Percentiles rank a stretch among this genome's conserved stretches.
phyloP scores from a whole-genome alignment of 225 moss, liverwort and hornwort genomes.

The Polytrichum formosum region DNA sequence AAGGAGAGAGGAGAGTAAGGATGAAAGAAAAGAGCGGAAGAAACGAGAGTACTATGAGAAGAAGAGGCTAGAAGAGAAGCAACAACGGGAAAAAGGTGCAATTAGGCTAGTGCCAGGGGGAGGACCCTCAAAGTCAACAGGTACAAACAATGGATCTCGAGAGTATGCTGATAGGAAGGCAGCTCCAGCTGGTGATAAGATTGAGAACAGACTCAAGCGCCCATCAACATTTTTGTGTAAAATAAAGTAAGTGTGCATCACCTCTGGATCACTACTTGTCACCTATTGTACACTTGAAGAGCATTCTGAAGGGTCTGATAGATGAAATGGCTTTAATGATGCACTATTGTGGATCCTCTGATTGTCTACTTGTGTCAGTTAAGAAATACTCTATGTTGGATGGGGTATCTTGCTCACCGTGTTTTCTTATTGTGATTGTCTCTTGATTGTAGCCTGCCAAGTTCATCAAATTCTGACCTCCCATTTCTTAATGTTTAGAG shows the following conservation, averaged over 20 bases:
- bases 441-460: no score
- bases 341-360: no score
- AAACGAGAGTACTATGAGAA: constrained; percentile 82
- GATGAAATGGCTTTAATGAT: not conserved
- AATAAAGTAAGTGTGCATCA: constrained; percentile 64
- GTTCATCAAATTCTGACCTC: no score
- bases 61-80: constrained; percentile 73
- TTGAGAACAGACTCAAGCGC: constrained; percentile 91
- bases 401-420: no score
- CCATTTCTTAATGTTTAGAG: no score
- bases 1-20: constrained; percentile 78
- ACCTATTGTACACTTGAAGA: no score
- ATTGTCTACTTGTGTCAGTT: no score
- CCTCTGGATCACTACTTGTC: not conserved
- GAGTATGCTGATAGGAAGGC: constrained; percentile 71
- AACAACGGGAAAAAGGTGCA: constrained; percentile 34
- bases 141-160: constrained; percentile 41
- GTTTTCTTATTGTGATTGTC: no score
- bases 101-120: constrained; percentile 31
- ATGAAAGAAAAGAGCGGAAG: constrained; percentile 87
- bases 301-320: not conserved
- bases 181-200: constrained; percentile 58
- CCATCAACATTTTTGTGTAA: constrained; percentile 99
- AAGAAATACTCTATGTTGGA: no score
- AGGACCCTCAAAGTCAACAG: constrained; percentile 37